Conservation (phyloP, 345 rosid genomes). For the Noccaea caerulescens region DNA sequence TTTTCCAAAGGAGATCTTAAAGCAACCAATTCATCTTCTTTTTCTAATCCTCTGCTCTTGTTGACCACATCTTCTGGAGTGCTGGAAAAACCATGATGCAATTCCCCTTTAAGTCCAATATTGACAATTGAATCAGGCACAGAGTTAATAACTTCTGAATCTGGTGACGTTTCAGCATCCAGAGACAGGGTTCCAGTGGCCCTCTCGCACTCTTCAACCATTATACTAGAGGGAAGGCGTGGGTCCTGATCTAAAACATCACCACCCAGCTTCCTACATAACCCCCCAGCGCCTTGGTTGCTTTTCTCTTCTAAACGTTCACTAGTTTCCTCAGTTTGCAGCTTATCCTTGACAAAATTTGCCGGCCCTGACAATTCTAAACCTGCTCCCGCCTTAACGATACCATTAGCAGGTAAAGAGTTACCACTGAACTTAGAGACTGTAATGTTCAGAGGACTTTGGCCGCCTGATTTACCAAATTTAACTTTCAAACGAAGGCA, state of each 20-base stretch:
- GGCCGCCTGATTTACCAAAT: constrained; percentile 64
- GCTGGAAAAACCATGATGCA: constrained; percentile 46
- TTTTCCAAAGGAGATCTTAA: constrained; percentile 43
- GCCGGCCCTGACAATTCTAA: constrained; percentile 43
- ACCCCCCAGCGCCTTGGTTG: constrained; percentile 42
- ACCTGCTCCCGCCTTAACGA: constrained; percentile 37
- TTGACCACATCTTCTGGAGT: constrained; percentile 43
- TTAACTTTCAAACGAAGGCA: constrained; percentile 82
- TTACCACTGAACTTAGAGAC: constrained; percentile 51
- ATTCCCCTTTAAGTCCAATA: constrained; percentile 50
- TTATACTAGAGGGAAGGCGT: constrained; percentile 41
- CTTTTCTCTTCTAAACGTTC: constrained; percentile 36
- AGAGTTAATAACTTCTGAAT: constrained; percentile 92
- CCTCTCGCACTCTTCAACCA: constrained; percentile 49
- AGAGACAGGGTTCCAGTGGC: constrained; percentile 51
- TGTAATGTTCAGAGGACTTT: constrained; percentile 43
- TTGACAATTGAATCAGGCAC: constrained; percentile 61
- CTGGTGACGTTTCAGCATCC: constrained; percentile 93
- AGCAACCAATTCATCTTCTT: constrained; percentile 45
- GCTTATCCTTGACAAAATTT: constrained; percentile 41
- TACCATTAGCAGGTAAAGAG: constrained; percentile 44
- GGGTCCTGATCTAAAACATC: constrained; percentile 48
- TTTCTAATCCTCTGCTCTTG: constrained; percentile 57
- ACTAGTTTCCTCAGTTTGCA: constrained; percentile 43
- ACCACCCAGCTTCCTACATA: constrained; percentile 50